phyloP scores from a whole-genome alignment of 2,329 filamentous ascomycete genomes.

The Colletotrichum sidae region DNA sequence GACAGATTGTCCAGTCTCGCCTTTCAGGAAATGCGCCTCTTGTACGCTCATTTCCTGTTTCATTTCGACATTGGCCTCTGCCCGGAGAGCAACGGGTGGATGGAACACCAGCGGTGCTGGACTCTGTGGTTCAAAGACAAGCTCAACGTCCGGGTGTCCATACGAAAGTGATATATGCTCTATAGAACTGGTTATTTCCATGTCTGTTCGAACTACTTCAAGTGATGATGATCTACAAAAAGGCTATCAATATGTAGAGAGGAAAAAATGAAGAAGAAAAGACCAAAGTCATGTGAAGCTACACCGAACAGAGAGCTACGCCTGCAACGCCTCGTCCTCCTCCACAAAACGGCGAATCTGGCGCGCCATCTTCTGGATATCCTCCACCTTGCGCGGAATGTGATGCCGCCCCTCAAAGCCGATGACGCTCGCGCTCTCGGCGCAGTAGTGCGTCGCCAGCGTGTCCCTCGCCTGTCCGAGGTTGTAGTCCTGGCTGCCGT shows the following conservation, averaged over 20 bases:
- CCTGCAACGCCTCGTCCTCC: no score
- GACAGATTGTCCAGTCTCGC: constrained; percentile 47
- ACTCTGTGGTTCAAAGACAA: constrained; percentile 14
- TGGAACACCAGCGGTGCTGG: constrained; percentile 37
- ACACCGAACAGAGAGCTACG: no score
- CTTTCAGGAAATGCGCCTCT: constrained; percentile 60
- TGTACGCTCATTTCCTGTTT: constrained; percentile 56
- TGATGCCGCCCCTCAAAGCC: neutral
- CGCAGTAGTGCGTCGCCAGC: neutral
- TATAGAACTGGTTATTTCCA: no score
- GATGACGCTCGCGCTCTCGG: neutral
- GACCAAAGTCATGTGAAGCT: no score
- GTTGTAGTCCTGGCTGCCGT: constrained; percentile 1
- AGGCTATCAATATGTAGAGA: no score
- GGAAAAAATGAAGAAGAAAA: no score
- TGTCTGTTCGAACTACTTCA: no score
- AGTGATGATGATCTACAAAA: no score
- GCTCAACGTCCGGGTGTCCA: no score
- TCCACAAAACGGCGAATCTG: neutral
- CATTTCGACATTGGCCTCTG: constrained; percentile 57
- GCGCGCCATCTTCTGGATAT: neutral
- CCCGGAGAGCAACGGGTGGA: constrained; percentile 49
- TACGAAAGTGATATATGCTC: no score
- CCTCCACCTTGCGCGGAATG: constrained; percentile 1
- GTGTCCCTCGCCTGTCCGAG: neutral